Evolutionary conservation across 2,329 filamentous ascomycete species (phyloP).

Genomic region (Penicillium sp.): DNA sequence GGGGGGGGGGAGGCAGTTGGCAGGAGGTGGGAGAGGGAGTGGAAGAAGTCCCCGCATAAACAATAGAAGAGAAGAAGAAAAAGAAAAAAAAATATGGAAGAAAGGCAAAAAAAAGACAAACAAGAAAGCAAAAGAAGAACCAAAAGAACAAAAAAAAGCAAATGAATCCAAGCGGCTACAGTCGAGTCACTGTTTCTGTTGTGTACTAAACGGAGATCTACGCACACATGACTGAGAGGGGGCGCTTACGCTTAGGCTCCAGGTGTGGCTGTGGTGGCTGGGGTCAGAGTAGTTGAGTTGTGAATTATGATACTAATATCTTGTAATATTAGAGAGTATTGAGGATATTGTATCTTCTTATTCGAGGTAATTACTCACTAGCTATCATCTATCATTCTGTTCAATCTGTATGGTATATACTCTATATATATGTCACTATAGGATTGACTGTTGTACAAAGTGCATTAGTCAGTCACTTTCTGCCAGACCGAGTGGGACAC

Average conservation of each 20-base stretch:
- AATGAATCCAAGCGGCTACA: background rate
- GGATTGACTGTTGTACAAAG: no score
- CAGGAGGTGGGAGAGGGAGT: background rate
- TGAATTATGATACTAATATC: no score
- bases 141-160: background rate
- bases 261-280: background rate
- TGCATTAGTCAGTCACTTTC: background rate
- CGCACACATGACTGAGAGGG: slow-evolving; percentile 26
- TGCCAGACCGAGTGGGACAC: no score
- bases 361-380: no score
- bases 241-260: background rate
- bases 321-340: no score
- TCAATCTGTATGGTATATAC: no score
- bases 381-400: no score
- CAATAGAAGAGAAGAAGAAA: slow-evolving; percentile 7
- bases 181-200: no score
- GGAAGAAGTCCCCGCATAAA: background rate
- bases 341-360: no score
- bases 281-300: no score
- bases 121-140: background rate
- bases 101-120: slow-evolving; percentile 1
- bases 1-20: slow-evolving; percentile 3
- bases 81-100: slow-evolving; percentile 7
- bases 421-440: no score
- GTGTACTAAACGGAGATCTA: no score